Conservation (phyloP, 2,329 filamentous ascomycete species). For the Microsporum canis region DNA sequence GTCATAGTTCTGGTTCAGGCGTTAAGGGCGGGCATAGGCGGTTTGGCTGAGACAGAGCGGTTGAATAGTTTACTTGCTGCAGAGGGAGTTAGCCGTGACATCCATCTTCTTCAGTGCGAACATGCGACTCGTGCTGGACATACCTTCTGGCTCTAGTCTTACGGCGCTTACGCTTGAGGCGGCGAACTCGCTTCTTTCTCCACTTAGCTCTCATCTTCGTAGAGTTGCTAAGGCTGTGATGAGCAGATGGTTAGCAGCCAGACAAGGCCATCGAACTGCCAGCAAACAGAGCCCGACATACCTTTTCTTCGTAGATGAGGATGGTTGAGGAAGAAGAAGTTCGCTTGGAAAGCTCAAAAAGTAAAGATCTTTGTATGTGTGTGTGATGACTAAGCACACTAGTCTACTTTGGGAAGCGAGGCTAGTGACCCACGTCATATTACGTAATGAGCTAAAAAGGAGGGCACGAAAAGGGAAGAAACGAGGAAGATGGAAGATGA, state of each 20-base stretch:
- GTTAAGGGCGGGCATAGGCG: background rate
- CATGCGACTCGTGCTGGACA: background rate
- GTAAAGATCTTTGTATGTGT: slow-evolving; percentile 24
- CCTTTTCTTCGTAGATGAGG: slow-evolving; percentile 34
- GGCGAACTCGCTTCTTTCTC: slow-evolving; percentile 99
- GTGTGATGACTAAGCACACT: slow-evolving; percentile 31
- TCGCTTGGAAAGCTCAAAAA: slow-evolving; percentile 20
- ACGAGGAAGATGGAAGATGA: background rate
- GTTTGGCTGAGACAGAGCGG: slow-evolving; percentile 42
- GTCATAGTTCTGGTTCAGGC: background rate
- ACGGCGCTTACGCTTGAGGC: slow-evolving; percentile 99
- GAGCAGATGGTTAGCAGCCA: slow-evolving; percentile 10
- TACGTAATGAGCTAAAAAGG: background rate
- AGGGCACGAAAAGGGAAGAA: background rate
- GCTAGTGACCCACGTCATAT: slow-evolving; percentile 5
- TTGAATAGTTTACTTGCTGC: slow-evolving; percentile 57
- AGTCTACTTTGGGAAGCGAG: slow-evolving; percentile 22
- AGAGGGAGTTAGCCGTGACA: slow-evolving; percentile 24
- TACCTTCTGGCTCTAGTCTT: slow-evolving; percentile 97
- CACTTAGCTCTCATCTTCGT: slow-evolving; percentile 83
- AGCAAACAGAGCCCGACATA: slow-evolving; percentile 19
- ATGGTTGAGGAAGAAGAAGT: slow-evolving; percentile 31
- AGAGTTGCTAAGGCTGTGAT: slow-evolving; percentile 25
- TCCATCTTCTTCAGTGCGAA: background rate
- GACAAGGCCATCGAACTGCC: background rate